phyloP scores from a whole-genome alignment of 495 filamentous ascomycete species.

The Penicillium parvum region DNA sequence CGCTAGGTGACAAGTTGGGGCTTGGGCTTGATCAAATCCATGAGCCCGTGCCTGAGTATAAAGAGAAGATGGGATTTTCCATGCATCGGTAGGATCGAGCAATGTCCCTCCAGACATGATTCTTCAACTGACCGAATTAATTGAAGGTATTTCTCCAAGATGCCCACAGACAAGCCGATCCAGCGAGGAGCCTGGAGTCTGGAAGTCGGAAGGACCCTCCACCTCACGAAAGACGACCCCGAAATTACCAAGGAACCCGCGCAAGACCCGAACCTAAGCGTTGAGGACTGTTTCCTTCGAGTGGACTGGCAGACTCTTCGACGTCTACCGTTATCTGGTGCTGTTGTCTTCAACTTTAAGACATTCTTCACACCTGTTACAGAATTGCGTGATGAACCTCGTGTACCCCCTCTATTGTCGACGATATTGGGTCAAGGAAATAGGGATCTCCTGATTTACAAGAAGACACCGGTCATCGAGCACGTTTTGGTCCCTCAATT shows the following conservation, averaged over 20 bases:
- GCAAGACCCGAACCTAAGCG: neutral
- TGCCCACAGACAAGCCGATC: neutral
- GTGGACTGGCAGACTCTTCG: neutral
- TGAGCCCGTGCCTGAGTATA: neutral
- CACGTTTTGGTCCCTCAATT: neutral
- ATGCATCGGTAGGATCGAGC: neutral
- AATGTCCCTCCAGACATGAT: neutral
- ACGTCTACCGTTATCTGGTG: neutral
- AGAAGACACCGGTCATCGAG: neutral
- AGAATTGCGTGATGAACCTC: neutral
- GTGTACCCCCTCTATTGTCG: neutral
- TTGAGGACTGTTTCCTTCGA: neutral
- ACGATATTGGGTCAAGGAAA: neutral
- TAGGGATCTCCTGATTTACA: neutral
- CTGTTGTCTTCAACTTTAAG: neutral
- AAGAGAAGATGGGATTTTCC: neutral
- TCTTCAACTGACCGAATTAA: neutral
- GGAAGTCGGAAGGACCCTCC: neutral
- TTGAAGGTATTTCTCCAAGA: neutral
- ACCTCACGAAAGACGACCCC: neutral
- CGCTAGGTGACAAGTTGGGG: neutral
- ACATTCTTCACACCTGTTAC: neutral
- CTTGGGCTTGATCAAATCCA: neutral
- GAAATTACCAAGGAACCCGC: neutral
- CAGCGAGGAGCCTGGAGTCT: neutral